Base-by-base conservation (phyloP, 2,329 filamentous ascomycete genomes). In the Fusarium sp. region DNA sequence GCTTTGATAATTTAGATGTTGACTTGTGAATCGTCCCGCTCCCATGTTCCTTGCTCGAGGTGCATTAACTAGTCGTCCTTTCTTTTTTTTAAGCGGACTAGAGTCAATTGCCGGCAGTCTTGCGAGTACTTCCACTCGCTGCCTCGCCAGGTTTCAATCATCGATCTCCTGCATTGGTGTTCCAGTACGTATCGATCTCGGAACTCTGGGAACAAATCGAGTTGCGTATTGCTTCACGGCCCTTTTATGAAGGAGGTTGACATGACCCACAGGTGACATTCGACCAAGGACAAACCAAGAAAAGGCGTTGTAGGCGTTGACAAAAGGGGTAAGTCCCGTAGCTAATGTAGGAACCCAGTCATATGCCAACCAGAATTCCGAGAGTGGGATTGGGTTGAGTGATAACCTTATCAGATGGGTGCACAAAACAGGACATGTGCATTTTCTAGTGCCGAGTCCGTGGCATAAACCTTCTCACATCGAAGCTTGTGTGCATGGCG, bases 201-300 rank as follows among this genome's bases (percentile, higher is more conserved):
- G 43, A 67, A 56, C 47, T 57, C 46, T 46, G 35, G 35, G 28
- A 46, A 37, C 50, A 61, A 57, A 60, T 66, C 29, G 44, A 53
- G 41, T 48, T 58, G 58, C 63, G 50, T 52, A 68, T 61, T 68
- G 58, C 70, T 55, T 66, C 54, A 56, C 42, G 63, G 58, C 28
- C 50, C 52, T 73, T 63, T 71, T 67, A 71, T 74, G 57, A 64
- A 74, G 57, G 60, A 66, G 48, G 55, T 38, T 39, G 48, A n/a
- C 29, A 41, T 18, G 49, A 53, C 66, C 70, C 71, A 73, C 66
- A 64, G 21, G 57, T 63, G 57, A 58, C 57, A 66, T 73, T 50
- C 43, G 55, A 62, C 48, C 50, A 49, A 38, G 20, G 44, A 46
- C 39, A 33, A 41, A 31, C 29, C 39, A 57, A 52, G 48, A 46